Evolutionary conservation across 164 flowering plant species (phyloP).

Genomic region (Piper betle): DNA sequence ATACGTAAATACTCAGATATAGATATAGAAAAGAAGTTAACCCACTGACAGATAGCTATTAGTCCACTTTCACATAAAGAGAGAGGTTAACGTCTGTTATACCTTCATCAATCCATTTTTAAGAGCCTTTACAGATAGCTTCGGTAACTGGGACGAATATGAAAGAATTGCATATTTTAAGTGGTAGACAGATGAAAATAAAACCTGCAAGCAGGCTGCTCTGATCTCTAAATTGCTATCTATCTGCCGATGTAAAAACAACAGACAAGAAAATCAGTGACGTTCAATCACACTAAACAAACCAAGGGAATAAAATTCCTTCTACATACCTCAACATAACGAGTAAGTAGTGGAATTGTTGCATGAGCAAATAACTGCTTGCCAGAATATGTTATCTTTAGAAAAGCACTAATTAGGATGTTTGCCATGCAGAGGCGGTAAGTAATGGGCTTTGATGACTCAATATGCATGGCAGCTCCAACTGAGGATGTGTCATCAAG

Average conservation of each 20-base stretch:
- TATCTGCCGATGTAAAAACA: conserved; percentile 20
- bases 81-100: conserved; percentile 1
- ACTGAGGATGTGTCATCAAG: neutral
- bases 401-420: conserved; percentile 78
- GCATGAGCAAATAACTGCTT: conserved; percentile 38
- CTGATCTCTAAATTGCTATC: conserved; percentile 34
- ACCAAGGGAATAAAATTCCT: neutral
- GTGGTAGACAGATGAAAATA: conserved; percentile 75
- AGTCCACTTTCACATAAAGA: neutral
- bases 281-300: no score
- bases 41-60: neutral
- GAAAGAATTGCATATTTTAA: conserved; percentile 54
- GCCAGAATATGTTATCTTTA: conserved; percentile 46
- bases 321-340: conserved; percentile 31
- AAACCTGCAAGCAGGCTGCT: conserved; percentile 72
- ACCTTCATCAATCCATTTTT: conserved; percentile 54
- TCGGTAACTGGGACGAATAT: conserved; percentile 44
- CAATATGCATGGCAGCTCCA: neutral
- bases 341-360: conserved; percentile 41
- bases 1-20: neutral
- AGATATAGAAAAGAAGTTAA: neutral
- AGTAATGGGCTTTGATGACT: conserved; percentile 18
- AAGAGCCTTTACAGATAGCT: conserved; percentile 44
- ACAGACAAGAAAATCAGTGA: neutral
- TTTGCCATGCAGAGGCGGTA: conserved; percentile 89